Conservation (phyloP, 75 land plant species). For the Selaginella tamariscina region DNA sequence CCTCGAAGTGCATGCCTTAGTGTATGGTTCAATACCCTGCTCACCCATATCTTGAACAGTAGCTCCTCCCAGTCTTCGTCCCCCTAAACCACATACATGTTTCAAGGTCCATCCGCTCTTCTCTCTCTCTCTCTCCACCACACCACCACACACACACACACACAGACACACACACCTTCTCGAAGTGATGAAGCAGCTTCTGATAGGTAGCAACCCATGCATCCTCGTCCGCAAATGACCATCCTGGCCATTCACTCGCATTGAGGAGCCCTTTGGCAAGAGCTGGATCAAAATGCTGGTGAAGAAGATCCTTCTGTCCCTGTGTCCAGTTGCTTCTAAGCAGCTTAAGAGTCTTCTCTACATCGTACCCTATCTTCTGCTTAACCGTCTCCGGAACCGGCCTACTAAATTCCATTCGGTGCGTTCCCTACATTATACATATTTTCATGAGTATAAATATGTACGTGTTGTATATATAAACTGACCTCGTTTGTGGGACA, state of each 20-base stretch:
- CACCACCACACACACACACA: no score
- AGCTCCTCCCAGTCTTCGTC: slow-evolving; percentile 25
- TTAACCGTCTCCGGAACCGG: slow-evolving; percentile 15
- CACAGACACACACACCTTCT: no score
- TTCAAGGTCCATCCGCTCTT: no score
- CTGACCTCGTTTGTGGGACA: no score
- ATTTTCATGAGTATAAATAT: no score
- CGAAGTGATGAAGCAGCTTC: slow-evolving; percentile 17
- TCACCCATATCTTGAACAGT: slow-evolving; percentile 21
- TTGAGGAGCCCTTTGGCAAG: slow-evolving; percentile 19
- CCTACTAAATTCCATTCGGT: slow-evolving; percentile 15
- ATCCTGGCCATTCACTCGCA: slow-evolving; percentile 18
- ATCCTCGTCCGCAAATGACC: slow-evolving; percentile 22
- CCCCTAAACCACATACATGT: no score
- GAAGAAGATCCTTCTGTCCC: slow-evolving; percentile 18
- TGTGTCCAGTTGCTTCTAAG: slow-evolving; percentile 16
- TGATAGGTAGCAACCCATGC: slow-evolving; percentile 14
- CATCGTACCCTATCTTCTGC: slow-evolving; percentile 21
- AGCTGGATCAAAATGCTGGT: slow-evolving; percentile 21
- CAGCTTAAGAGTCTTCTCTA: slow-evolving; percentile 19
- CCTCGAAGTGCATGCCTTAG: slow-evolving; percentile 16
- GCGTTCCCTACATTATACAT: not conserved
- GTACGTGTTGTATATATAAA: no score
- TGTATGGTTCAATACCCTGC: slow-evolving; percentile 17
- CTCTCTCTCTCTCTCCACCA: no score